A percentile compares a stretch with the other conserved stretches of the same genome.
Evolutionary conservation across 108 stramenopile species (phyloP).

Genomic region (Cyclotella choctawhatcheeana): DNA sequence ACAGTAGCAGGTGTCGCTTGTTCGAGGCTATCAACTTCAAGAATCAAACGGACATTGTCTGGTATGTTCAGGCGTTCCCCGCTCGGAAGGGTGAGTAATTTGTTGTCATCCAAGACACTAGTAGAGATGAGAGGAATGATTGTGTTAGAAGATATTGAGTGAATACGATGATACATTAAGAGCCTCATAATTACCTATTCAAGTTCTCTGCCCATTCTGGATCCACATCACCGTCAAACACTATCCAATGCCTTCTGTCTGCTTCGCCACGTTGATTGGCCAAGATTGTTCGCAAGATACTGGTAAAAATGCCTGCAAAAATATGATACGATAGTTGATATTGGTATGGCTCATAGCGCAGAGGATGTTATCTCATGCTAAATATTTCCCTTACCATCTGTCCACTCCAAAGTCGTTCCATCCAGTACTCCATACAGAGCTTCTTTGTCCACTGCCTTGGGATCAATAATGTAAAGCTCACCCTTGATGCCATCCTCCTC

Average conservation of each 20-base stretch:
- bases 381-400: constrained; percentile 81
- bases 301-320: constrained; percentile 89
- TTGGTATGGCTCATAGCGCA: neutral
- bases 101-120: constrained; percentile 97
- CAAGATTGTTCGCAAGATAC: constrained; percentile 77
- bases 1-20: constrained; percentile 99
- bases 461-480: constrained; percentile 94
- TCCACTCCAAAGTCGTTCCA: constrained; percentile 99
- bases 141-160: too few relatives aligned
- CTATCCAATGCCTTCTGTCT: constrained; percentile 92
- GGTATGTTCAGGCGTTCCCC: constrained; percentile 94
- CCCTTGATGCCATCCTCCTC: constrained; percentile 89
- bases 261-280: constrained; percentile 95
- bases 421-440: constrained; percentile 93
- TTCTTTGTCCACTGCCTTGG: constrained; percentile 95
- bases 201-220: constrained; percentile 93
- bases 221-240: constrained; percentile 98
- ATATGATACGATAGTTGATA: neutral
- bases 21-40: constrained; percentile 95
- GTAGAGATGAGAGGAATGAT: neutral
- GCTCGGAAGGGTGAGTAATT: constrained; percentile 93
- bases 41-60: constrained; percentile 86
- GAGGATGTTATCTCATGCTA: too few relatives aligned
- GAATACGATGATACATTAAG: too few relatives aligned
- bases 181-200: constrained; percentile 75